Base-by-base conservation (phyloP, 2,329 filamentous ascomycete genomes). In the Colletotrichum scovillei region DNA sequence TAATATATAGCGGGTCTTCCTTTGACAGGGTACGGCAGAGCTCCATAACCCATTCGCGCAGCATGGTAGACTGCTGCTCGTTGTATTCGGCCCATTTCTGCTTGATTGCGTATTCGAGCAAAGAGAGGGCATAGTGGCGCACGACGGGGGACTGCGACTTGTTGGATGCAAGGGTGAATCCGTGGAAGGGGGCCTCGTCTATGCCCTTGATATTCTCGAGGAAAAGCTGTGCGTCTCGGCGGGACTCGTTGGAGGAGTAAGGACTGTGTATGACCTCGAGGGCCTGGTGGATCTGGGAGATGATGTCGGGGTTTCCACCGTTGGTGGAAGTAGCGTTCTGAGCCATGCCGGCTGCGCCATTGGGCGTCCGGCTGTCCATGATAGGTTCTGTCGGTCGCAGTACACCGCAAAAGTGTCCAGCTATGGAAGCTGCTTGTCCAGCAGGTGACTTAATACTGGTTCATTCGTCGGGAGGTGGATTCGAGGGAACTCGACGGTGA, bases 51-150 rank as follows among this genome's bases (percentile, higher is more conserved):
- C 95, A 97, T 72, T 88, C 87, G 63, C 94, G 91, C 68, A 99
- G 84, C 65, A 90, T 89, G 32, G 86, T 84, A 22, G 91, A 90
- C 81, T 98, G 92, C 26, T 92, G 90, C 32, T 88, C 83, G 24
- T 88, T 90, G 79, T 95, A 95, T 62, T 92, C 90, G 46, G 92
- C 89, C 91, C 95, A 98, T 77, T 91, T 92, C 83, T 97, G 95
- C 77, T 92, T 94, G 81, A 98, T 93, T 58, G 94, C 92, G 83
- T 97, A 93, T 79, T 98, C 96, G 76, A 99, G 90, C 69, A 99
- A 88, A 32, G 95, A 97, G 38, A 99, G 89, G 70, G 95, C 97
- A 82, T 97, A 99, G 84, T 98, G 95, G 78, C 97, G 93, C 69
- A 98, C 93, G 67, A 97, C 90, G 53, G 94, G 91, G 67, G 94